A percentile compares a stretch with the other conserved stretches of the same genome.
These are phyloP conservation scores for Aquilaria malaccensis DNA, from an alignment of 345 rosid genomes.

Conservation along the genomic window DNA sequence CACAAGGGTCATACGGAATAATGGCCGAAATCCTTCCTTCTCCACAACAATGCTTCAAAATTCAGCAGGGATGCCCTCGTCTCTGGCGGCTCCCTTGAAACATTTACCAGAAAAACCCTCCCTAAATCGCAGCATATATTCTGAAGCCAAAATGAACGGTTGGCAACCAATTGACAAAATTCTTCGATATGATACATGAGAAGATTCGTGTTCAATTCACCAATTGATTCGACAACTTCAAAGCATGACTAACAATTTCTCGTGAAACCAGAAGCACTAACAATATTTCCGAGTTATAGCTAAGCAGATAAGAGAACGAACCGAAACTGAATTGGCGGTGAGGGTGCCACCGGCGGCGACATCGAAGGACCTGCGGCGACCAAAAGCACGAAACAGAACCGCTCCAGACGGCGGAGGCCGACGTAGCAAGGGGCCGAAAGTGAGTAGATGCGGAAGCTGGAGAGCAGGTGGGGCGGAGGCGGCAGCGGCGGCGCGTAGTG, in stretches of 20 bases:
- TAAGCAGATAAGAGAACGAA: conserved; percentile 23
- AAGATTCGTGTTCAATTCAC: too few relatives aligned
- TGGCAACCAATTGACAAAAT: too few relatives aligned
- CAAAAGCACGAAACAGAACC: conserved; percentile 6
- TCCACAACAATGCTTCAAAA: too few relatives aligned
- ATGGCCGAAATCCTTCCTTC: too few relatives aligned
- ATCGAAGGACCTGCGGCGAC: conserved; percentile 22
- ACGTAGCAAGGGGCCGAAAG: conserved; percentile 16
- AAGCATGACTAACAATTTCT: neutral
- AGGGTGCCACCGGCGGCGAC: conserved; percentile 37
- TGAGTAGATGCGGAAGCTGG: conserved; percentile 28
- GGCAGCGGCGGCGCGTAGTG: conserved; percentile 25
- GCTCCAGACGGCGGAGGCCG: conserved; percentile 14
- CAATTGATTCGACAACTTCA: too few relatives aligned
- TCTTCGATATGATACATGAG: too few relatives aligned
- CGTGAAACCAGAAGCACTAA: neutral
- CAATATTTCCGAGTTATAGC: neutral
- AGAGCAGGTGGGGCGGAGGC: conserved; percentile 13
- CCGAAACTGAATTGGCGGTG: conserved; percentile 49
- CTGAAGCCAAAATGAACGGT: too few relatives aligned
- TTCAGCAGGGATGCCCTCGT: too few relatives aligned
- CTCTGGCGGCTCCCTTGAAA: too few relatives aligned
- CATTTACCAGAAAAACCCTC: too few relatives aligned
- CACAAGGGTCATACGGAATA: too few relatives aligned
- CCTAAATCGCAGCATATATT: too few relatives aligned